Evolutionary conservation across 306 rosid species (phyloP).

Genomic region (Dalbergia oliveri): DNA sequence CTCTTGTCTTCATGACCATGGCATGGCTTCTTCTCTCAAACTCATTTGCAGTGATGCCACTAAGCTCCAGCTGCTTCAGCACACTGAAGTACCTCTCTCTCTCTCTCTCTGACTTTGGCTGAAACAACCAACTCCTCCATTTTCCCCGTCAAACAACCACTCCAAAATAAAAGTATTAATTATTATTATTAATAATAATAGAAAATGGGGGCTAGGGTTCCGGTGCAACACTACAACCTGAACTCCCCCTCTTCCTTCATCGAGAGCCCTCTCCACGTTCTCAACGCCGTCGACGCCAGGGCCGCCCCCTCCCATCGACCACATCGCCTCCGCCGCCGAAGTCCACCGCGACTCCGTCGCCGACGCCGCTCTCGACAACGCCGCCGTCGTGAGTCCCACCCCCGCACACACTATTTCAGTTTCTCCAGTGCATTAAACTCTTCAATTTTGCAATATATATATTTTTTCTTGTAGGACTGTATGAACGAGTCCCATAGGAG

Average conservation of each 20-base stretch:
- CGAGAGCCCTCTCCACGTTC: constrained; percentile 85
- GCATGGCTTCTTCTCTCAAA: constrained; percentile 33
- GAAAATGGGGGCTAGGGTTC: constrained; percentile 84
- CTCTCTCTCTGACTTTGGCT: constrained; percentile 9
- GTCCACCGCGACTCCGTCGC: constrained; percentile 59
- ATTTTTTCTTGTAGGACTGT: constrained; percentile 59
- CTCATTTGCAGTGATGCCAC: constrained; percentile 1
- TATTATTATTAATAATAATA: constrained; percentile 37
- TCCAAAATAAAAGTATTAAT: background rate
- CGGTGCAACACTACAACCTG: constrained; percentile 89
- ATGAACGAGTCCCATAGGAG: constrained; percentile 74
- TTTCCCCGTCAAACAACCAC: background rate
- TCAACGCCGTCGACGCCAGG: constrained; percentile 74
- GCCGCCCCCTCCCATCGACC: constrained; percentile 64
- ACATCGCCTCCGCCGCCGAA: constrained; percentile 56
- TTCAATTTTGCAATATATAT: background rate
- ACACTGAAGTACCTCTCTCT: background rate
- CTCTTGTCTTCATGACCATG: background rate
- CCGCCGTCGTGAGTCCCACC: constrained; percentile 61
- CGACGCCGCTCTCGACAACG: constrained; percentile 8
- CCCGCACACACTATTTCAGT: background rate
- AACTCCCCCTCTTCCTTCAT: constrained; percentile 83
- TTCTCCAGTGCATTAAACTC: background rate
- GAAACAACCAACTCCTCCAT: background rate
- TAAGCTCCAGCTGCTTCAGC: background rate